Evolutionary conservation across 768 basidiomycete species (phyloP), one percentile per base, ranked within the genome.

Genomic region (Kondoa subrosea): DNA sequence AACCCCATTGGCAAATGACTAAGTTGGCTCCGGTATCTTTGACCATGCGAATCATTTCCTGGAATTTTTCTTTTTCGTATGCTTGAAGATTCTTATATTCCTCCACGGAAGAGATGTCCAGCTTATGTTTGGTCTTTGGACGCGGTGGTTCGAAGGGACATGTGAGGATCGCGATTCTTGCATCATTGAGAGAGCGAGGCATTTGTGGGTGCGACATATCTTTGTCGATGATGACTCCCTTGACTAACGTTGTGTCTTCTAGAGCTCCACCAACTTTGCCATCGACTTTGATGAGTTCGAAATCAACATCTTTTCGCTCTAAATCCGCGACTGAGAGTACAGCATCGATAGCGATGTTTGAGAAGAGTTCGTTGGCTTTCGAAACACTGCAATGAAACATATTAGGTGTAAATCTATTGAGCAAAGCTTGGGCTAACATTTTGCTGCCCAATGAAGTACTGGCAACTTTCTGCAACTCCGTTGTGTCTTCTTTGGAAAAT

Each of bases 1-100:
- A 99, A 69, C 95, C 95, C 95, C 95, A 99, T 76, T 99, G 95
- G 78, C 95, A 99, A 73, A 99, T 96, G 72, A 99, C 95, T 69
- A 99, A 79, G 78, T 99, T 99, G 16, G 95, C 93, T 40, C 95
- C 95, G 17, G 92, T 88, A 73, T 93, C 87, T 77, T 96, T 93
- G 68, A 97, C 92, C 77, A 84, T 81, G 78, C 87, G 87, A 78
- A 99, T 96, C 95, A 99, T 99, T 75, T 91, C 87, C 71, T 83
- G 81, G 74, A 99, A 99, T 79, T 95, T 99, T 76, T 88, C 85
- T 80, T 88, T 88, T 80, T 99, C 95, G 74, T 99, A 99, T 67
- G 85, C 86, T 69, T 89, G 83, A 71, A 99, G 82, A 76, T 90
- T 92, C 77, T 88, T 89, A 82, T 87, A 99, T 79, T 97, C 95